These are phyloP conservation scores for Fusarium verrucosum DNA, from an alignment of 2,329 filamentous ascomycete genomes.

Conservation along the genomic window DNA sequence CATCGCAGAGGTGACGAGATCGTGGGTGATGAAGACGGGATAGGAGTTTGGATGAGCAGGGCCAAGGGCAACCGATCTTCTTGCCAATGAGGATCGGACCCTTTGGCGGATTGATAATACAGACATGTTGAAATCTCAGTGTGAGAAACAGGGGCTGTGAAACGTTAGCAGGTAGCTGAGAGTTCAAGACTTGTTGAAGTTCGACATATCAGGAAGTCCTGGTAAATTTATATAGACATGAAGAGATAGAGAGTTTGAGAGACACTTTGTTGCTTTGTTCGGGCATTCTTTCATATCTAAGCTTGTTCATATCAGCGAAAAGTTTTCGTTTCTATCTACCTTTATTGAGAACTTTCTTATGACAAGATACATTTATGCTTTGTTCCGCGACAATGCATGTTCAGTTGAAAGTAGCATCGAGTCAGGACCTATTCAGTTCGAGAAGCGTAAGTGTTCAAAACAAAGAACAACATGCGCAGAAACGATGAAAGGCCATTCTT, in stretches of 20 bases:
- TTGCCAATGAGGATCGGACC: not conserved
- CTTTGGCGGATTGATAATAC: not conserved
- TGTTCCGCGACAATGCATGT: not conserved
- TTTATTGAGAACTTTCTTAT: not conserved
- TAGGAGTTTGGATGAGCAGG: constrained; percentile 8
- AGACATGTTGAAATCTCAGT: not conserved
- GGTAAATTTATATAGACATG: not conserved
- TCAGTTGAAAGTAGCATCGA: not conserved
- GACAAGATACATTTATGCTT: not conserved
- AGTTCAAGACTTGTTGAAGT: not conserved
- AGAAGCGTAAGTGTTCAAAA: not conserved
- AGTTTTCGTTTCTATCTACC: not conserved
- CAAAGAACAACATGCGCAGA: not conserved
- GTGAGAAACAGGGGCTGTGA: not conserved
- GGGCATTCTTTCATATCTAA: not conserved
- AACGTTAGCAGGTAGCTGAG: not conserved
- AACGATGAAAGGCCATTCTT: not conserved
- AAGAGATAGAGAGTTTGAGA: not conserved
- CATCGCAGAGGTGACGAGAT: constrained; percentile 4
- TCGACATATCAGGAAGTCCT: not conserved
- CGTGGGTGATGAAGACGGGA: constrained; percentile 8
- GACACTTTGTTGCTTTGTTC: not conserved
- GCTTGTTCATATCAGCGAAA: no score
- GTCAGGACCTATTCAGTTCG: not conserved
- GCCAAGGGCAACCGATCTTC: not conserved